A percentile compares a stretch with the other conserved stretches of the same genome.
phyloP scores from a whole-genome alignment of 345 rosid species.

The Lepidium africanum region DNA sequence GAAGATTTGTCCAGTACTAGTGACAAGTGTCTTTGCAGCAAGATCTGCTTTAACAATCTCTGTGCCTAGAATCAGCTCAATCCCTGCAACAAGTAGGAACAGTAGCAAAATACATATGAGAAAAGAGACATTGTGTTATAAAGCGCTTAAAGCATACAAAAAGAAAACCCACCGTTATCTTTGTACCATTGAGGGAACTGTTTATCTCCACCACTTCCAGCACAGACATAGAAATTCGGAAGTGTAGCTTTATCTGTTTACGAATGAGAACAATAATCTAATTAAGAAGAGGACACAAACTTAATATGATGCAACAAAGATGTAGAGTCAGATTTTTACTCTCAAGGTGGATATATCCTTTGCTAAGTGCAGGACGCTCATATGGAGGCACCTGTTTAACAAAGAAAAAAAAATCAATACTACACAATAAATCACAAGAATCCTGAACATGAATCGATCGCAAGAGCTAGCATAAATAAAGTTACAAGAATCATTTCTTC shows the following conservation, averaged over 20 bases:
- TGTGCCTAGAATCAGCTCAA: slow-evolving; percentile 70
- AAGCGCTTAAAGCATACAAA: background rate
- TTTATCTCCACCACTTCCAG: slow-evolving; percentile 90
- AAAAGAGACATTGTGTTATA: background rate
- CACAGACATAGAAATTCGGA: slow-evolving; percentile 75
- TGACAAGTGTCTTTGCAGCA: slow-evolving; percentile 53
- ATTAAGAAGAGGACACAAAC: background rate
- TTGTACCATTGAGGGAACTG: slow-evolving; percentile 76
- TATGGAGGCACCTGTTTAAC: slow-evolving; percentile 56
- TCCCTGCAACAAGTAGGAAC: slow-evolving; percentile 29
- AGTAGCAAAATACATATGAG: background rate
- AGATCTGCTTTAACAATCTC: slow-evolving; percentile 84
- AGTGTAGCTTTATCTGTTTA: slow-evolving; percentile 31
- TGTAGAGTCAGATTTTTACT: background rate
- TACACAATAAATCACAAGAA: background rate
- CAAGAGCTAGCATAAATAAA: background rate
- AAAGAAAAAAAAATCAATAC: background rate
- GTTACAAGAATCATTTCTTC: background rate
- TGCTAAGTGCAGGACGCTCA: slow-evolving; percentile 97
- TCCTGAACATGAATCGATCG: background rate
- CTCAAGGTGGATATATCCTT: slow-evolving; percentile 72
- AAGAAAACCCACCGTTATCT: slow-evolving; percentile 33
- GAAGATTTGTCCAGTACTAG: slow-evolving; percentile 55
- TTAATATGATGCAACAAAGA: background rate
- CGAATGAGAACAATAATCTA: background rate